phyloP scores from a whole-genome alignment of 345 rosid genomes.

The Euphorbia tirucalli region DNA sequence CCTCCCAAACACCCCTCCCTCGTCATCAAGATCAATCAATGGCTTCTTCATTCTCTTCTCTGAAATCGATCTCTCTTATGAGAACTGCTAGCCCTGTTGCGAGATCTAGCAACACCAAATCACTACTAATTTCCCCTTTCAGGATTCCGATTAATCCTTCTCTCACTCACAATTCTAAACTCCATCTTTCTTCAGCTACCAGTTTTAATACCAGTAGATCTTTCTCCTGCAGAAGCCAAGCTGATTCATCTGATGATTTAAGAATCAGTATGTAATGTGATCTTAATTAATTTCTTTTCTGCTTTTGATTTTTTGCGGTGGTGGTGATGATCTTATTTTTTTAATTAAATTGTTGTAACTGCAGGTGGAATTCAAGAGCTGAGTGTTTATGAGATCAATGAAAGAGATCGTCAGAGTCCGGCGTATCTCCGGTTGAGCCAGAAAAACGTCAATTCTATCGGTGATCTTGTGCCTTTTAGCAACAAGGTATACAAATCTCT shows the following conservation, averaged over 20 bases:
- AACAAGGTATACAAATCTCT: constrained; percentile 46
- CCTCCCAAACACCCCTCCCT: background rate
- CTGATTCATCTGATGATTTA: constrained; percentile 29
- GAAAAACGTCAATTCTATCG: constrained; percentile 73
- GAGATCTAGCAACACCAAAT: constrained; percentile 17
- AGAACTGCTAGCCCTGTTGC: constrained; percentile 13
- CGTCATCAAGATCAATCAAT: constrained; percentile 15
- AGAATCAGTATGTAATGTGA: constrained; percentile 30
- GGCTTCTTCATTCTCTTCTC: constrained; percentile 37
- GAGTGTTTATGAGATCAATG: constrained; percentile 74
- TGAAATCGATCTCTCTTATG: constrained; percentile 24
- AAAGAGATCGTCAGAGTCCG: constrained; percentile 85
- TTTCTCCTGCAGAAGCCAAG: constrained; percentile 49
- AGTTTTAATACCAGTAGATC: constrained; percentile 25
- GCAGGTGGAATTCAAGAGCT: constrained; percentile 70
- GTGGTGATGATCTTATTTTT: background rate
- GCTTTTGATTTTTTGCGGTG: background rate
- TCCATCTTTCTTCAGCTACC: background rate
- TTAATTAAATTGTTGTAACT: background rate
- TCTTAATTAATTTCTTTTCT: background rate
- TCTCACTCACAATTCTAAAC: background rate
- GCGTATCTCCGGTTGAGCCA: constrained; percentile 71
- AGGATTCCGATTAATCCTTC: constrained; percentile 17
- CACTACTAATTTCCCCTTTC: constrained; percentile 11
- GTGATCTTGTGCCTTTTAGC: constrained; percentile 89